phyloP scores from a whole-genome alignment of 2,329 filamentous ascomycete species.

The Trichoderma sp. region DNA sequence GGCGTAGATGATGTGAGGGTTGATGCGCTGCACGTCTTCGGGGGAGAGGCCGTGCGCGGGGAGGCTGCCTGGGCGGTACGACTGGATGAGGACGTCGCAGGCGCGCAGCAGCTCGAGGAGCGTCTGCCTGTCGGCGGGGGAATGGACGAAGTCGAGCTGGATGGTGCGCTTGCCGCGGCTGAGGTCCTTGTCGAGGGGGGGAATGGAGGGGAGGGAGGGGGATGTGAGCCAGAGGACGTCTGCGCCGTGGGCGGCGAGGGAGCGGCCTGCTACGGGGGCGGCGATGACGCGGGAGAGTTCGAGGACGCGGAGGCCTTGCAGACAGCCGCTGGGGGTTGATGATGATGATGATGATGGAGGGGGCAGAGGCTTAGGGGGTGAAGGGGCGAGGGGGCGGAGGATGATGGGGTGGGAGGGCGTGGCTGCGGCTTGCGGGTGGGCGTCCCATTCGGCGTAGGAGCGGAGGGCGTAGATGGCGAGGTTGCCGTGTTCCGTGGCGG shows the following conservation, averaged over 20 bases:
- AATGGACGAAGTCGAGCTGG: constrained; percentile 58
- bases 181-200: constrained; percentile 67
- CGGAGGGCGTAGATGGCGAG: constrained; percentile 54
- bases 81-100: constrained; percentile 65
- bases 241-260: constrained; percentile 71
- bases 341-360: no score
- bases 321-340: constrained; percentile 33
- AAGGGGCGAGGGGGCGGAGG: constrained; percentile 41
- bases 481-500: constrained; percentile 44
- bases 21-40: constrained; percentile 43
- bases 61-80: constrained; percentile 62
- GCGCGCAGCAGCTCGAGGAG: constrained; percentile 60
- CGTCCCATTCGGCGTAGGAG: constrained; percentile 55
- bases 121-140: constrained; percentile 48
- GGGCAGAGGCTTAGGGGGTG: constrained; percentile 6
- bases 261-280: constrained; percentile 66
- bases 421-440: constrained; percentile 48
- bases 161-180: constrained; percentile 67
- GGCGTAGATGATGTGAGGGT: constrained; percentile 52
- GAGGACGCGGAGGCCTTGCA: constrained; percentile 67
- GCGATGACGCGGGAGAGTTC: constrained; percentile 74
- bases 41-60: constrained; percentile 45
- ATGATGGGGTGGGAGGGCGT: constrained; percentile 51
- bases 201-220: constrained; percentile 63
- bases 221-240: constrained; percentile 70